A percentile compares a stretch with the other conserved stretches of the same genome.
Conservation (phyloP, 2,329 filamentous ascomycete genomes). For the Sarocladium kiliense region DNA sequence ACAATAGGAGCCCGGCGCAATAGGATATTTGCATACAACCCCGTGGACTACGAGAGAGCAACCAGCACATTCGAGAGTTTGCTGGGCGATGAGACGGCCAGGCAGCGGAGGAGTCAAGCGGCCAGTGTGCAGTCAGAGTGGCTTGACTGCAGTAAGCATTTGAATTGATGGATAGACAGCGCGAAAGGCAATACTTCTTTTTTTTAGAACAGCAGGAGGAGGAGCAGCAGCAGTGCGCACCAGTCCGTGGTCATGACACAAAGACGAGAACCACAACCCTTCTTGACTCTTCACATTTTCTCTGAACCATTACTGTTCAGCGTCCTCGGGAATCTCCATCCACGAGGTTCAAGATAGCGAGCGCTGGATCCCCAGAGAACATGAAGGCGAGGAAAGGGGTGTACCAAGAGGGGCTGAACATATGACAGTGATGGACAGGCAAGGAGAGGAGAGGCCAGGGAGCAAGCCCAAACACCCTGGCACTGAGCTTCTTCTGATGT, state of each 20-base stretch:
- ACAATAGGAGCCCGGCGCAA: conserved; percentile 9
- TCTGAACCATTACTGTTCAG: too few relatives aligned
- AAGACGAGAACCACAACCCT: not conserved
- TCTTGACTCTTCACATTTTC: not conserved
- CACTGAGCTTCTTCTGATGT: not conserved
- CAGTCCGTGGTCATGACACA: not conserved
- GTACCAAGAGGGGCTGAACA: too few relatives aligned
- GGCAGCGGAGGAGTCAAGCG: not conserved
- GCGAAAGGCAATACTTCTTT: conserved; percentile 1
- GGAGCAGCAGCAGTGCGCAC: conserved; percentile 2
- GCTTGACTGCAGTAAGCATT: not conserved
- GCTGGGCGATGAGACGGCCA: not conserved
- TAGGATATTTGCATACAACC: conserved; percentile 3
- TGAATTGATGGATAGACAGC: conserved; percentile 8
- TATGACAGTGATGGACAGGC: not conserved
- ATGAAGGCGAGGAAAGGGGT: too few relatives aligned
- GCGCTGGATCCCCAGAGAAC: too few relatives aligned
- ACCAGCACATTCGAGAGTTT: not conserved
- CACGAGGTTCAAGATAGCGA: too few relatives aligned
- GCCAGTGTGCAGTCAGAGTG: not conserved
- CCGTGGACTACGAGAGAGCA: conserved; percentile 7
- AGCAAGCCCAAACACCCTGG: not conserved
- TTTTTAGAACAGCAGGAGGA: conserved; percentile 3
- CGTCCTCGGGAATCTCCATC: too few relatives aligned
- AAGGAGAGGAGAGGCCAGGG: not conserved